Evolutionary conservation across 1,284 basidiomycete species (phyloP).

Genomic region (Ceratobasidium sp.): DNA sequence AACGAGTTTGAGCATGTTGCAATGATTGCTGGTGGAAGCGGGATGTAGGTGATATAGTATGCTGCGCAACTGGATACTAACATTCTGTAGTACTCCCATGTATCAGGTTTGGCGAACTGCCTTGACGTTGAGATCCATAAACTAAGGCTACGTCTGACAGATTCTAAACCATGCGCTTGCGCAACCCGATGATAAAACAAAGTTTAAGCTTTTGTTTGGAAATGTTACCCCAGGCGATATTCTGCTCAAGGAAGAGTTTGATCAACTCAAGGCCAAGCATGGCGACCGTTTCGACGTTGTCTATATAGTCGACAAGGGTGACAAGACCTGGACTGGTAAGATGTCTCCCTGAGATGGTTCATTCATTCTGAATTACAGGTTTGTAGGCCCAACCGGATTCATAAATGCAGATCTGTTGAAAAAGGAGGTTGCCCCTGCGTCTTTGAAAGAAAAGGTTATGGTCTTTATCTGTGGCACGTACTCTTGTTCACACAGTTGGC

Average conservation of each 20-base stretch:
- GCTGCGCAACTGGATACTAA: background rate
- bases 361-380: background rate
- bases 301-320: conserved; percentile 85
- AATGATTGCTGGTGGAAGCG: conserved; percentile 88
- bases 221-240: conserved; percentile 94
- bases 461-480: conserved; percentile 83
- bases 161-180: conserved; percentile 74
- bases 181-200: conserved; percentile 86
- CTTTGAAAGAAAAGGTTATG: conserved; percentile 80
- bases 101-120: conserved; percentile 49
- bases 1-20: conserved; percentile 88
- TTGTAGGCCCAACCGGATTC: conserved; percentile 71
- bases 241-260: conserved; percentile 82
- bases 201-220: conserved; percentile 90
- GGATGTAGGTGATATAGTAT: conserved; percentile 62
- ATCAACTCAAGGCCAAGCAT: conserved; percentile 72
- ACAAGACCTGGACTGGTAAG: conserved; percentile 71
- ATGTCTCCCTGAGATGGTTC: background rate
- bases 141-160: conserved; percentile 46
- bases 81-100: conserved; percentile 52
- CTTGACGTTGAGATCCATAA: background rate
- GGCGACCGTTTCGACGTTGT: conserved; percentile 78
- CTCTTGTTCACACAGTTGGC: background rate
- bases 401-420: conserved; percentile 74
- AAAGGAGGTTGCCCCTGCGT: conserved; percentile 73